Conservation (phyloP, 805 yeast genomes). For the Metschnikowia similis region DNA sequence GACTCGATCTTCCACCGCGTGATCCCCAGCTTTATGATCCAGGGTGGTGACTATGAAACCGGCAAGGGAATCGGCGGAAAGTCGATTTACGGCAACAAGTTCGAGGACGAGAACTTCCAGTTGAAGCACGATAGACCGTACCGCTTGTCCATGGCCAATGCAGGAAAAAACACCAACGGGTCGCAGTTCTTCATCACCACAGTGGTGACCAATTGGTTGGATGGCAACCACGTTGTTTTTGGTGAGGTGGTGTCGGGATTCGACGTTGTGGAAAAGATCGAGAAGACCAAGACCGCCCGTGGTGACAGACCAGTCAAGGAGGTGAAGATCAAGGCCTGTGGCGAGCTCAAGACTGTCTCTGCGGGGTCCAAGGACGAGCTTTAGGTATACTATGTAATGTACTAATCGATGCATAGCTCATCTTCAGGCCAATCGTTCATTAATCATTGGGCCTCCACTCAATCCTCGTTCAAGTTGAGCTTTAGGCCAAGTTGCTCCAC, state of each 20-base stretch:
- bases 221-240: slow-evolving; percentile 92
- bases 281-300: slow-evolving; percentile 61
- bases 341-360: slow-evolving; percentile 49
- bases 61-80: slow-evolving; percentile 76
- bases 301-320: slow-evolving; percentile 71
- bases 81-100: slow-evolving; percentile 70
- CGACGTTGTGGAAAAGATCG: slow-evolving; percentile 76
- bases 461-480: slow-evolving; percentile 22
- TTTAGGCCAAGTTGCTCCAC: slow-evolving; percentile 33
- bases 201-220: slow-evolving; percentile 85
- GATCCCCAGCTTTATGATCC: slow-evolving; percentile 70
- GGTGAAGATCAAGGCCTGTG: slow-evolving; percentile 63
- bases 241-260: slow-evolving; percentile 90
- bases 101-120: slow-evolving; percentile 73
- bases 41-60: slow-evolving; percentile 81
- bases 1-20: slow-evolving; percentile 70
- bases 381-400: slow-evolving; percentile 7
- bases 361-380: slow-evolving; percentile 29
- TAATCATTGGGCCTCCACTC: background rate
- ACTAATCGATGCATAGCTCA: background rate
- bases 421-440: too few species aligned
- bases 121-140: slow-evolving; percentile 69
- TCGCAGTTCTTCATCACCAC: slow-evolving; percentile 96
- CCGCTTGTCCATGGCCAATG: slow-evolving; percentile 73
- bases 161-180: slow-evolving; percentile 78